These are phyloP conservation scores for Mucor sp. DNA, from an alignment of 371 early-diverging fungal genomes.

Conservation along the genomic window DNA sequence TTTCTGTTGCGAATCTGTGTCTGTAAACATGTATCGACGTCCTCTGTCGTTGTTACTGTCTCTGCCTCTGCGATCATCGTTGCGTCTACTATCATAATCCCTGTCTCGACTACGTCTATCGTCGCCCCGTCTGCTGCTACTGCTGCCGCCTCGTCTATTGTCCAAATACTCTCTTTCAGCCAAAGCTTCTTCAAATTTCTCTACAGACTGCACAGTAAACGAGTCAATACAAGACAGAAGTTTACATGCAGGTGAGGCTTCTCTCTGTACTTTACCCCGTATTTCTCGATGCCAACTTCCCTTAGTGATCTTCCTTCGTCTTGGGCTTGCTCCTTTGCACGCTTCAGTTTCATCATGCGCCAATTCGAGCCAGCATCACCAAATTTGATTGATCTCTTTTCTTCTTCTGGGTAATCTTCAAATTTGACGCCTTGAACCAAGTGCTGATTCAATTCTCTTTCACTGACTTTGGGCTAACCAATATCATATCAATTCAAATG, in stretches of 20 bases:
- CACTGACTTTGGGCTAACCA: constrained; percentile 48
- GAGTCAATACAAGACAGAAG: not conserved
- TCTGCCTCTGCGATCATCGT: constrained; percentile 1
- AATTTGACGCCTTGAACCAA: constrained; percentile 46
- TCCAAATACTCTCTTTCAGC: constrained; percentile 72
- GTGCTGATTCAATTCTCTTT: constrained; percentile 56
- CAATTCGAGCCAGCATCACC: constrained; percentile 82
- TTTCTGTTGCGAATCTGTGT: constrained; percentile 17
- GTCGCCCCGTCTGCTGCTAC: not conserved
- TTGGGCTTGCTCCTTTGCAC: constrained; percentile 70
- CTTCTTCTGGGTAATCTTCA: constrained; percentile 49
- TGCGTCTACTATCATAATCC: constrained; percentile 10
- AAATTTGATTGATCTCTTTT: constrained; percentile 38
- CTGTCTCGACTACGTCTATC: constrained; percentile 2
- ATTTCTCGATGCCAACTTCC: constrained; percentile 76
- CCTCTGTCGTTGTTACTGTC: not conserved
- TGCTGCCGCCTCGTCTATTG: constrained; percentile 24
- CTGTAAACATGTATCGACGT: constrained; percentile 39
- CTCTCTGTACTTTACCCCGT: constrained; percentile 44
- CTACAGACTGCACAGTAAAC: constrained; percentile 47
- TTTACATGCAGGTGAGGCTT: too few species aligned
- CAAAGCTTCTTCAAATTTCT: constrained; percentile 69
- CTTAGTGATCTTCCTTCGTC: constrained; percentile 65
- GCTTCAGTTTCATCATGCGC: constrained; percentile 82
- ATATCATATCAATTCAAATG: not conserved